Evolutionary conservation across 805 yeast species (phyloP).

Genomic region (Metschnikowia proteae): DNA sequence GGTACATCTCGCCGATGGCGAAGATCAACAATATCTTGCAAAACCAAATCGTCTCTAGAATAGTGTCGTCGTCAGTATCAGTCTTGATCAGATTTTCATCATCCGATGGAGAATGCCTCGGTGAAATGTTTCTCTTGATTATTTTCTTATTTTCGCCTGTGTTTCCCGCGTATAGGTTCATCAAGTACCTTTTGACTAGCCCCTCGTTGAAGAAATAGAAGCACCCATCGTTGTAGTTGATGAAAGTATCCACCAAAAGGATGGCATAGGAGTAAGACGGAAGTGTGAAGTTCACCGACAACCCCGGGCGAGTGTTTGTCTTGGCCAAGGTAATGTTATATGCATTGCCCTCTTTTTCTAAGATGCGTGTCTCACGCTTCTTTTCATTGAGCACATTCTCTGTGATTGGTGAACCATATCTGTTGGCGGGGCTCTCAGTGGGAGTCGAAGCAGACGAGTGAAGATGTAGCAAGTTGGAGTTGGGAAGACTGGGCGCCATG

Average conservation of each 20-base stretch:
- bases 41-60: constrained; percentile 75
- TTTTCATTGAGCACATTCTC: constrained; percentile 11
- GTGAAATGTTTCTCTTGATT: constrained; percentile 31
- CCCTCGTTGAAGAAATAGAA: constrained; percentile 85
- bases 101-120: constrained; percentile 23
- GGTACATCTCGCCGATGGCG: constrained; percentile 79
- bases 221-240: constrained; percentile 79
- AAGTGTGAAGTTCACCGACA: constrained; percentile 64
- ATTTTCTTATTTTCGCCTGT: constrained; percentile 36
- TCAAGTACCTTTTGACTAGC: constrained; percentile 60
- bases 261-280: constrained; percentile 78
- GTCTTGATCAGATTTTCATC: constrained; percentile 42
- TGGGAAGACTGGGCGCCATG: constrained; percentile 42
- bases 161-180: constrained; percentile 57
- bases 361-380: constrained; percentile 49
- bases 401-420: constrained; percentile 10
- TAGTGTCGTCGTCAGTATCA: constrained; percentile 49
- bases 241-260: constrained; percentile 68
- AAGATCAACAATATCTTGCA: constrained; percentile 70
- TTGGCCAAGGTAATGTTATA: constrained; percentile 66
- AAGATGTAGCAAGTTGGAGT: constrained; percentile 16
- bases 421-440: constrained; percentile 8
- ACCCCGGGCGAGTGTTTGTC: constrained; percentile 63
- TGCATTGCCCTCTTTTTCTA: constrained; percentile 75
- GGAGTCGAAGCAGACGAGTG: constrained; percentile 16